Base-by-base conservation (phyloP, 805 yeast genomes). In the Groenewaldozyma tartarivorans region DNA sequence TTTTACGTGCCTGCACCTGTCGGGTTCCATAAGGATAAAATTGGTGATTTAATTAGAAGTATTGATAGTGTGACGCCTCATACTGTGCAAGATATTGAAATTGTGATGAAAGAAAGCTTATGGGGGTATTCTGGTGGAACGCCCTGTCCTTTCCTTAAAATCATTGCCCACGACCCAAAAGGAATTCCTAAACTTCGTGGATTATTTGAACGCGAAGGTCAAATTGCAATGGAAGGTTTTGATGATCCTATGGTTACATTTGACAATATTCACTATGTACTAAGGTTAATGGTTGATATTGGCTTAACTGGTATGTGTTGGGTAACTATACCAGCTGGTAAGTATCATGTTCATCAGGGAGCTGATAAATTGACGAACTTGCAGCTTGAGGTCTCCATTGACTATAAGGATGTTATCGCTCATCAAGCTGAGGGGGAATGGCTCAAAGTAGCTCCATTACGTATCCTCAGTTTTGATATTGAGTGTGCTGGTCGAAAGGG, bases 401-500 rank as follows among this genome's bases (percentile, higher is more conserved):
- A 80, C 54, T 87, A 77, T 54, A 63, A 63, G 22, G 79, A 85
- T 48, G 59, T 92, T 39, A 58, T 84, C 0, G 71, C 95, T 1
- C 97, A 86, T 58, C 72, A 86, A 1, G 72, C 96, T 0, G 97
- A 90, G 56, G 96, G 95, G 3, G 87, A 88, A 46, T 94, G 94
- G 88, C 73, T 86, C 27, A 81, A 78, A 49, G 80, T 83, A 65
- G 97, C 98, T 1, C 98, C 98, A 0, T 68, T 92, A 45, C 79
- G 99, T 54, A 79, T 92, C 37, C 67, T 92, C 50, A 87, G 96
- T 7, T 90, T 92, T 60, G 99, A 92, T 69, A 92, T 92, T 46
- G 99, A 92, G 62, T 92, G 99, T 72, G 92, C 98, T 2, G 98
- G 98, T 35, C 76, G 99, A 62, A 82, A 85, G 49, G 98, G 98